phyloP scores from a whole-genome alignment of 495 filamentous ascomycete genomes.

The Margaritispora aquatica region DNA sequence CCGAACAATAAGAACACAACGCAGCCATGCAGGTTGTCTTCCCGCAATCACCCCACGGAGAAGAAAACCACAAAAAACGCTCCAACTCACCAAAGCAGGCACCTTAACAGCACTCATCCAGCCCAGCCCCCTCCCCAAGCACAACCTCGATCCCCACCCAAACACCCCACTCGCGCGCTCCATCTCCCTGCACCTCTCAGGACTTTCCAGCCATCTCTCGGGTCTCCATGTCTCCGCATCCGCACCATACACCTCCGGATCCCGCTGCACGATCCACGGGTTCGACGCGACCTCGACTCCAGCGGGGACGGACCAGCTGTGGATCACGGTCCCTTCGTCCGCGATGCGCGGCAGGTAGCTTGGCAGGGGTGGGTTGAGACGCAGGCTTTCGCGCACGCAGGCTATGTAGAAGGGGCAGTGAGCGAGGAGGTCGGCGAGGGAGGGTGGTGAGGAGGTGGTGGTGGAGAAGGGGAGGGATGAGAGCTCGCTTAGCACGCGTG shows the following conservation, averaged over 20 bases:
- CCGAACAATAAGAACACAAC: no score
- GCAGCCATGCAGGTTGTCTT: no score
- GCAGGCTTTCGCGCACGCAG: background rate
- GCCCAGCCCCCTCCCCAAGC: background rate
- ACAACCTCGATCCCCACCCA: background rate
- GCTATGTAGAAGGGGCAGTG: conserved; percentile 4
- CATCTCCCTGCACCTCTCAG: background rate
- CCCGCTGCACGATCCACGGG: conserved; percentile 1
- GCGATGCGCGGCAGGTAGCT: background rate
- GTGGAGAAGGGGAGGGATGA: background rate
- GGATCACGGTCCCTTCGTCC: background rate
- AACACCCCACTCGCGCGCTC: background rate
- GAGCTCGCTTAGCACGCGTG: background rate
- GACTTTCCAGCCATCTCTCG: conserved; percentile 1
- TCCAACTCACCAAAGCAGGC: background rate
- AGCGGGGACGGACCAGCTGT: background rate
- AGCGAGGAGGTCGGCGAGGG: background rate
- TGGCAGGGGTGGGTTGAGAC: background rate
- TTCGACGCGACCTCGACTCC: background rate
- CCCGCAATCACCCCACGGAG: no score
- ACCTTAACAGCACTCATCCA: background rate
- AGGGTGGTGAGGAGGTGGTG: background rate
- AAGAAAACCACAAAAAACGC: background rate
- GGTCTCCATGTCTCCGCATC: background rate
- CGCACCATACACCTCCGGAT: background rate